Conservation (phyloP, 2,329 filamentous ascomycete species). For the Fusarium pseudocircinatum region DNA sequence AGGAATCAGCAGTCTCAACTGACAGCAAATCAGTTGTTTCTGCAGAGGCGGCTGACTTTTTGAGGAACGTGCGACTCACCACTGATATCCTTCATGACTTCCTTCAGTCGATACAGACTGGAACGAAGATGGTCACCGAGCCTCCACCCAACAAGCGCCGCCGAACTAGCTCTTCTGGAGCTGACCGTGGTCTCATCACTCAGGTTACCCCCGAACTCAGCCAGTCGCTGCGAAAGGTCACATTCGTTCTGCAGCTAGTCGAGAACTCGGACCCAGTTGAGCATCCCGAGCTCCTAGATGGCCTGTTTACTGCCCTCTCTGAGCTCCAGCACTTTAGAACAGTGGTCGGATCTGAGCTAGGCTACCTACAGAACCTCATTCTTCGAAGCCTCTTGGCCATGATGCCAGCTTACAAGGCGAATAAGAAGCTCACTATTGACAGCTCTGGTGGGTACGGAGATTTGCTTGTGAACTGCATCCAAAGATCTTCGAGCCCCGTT, state of each 20-base stretch:
- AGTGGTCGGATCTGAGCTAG: slow-evolving; percentile 84
- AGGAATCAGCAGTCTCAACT: slow-evolving; percentile 51
- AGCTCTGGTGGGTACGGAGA: slow-evolving; percentile 85
- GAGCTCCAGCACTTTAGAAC: slow-evolving; percentile 87
- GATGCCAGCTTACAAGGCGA: slow-evolving; percentile 77
- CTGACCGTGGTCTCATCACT: slow-evolving; percentile 66
- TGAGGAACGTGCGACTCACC: slow-evolving; percentile 78
- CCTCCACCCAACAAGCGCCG: slow-evolving; percentile 81
- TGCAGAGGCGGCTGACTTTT: slow-evolving; percentile 74
- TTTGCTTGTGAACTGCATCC: slow-evolving; percentile 91
- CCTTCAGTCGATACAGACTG: slow-evolving; percentile 76
- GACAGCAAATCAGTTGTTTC: slow-evolving; percentile 53
- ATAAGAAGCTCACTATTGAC: slow-evolving; percentile 73
- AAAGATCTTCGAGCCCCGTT: slow-evolving; percentile 89
- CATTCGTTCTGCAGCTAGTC: slow-evolving; percentile 87
- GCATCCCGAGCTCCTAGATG: slow-evolving; percentile 79
- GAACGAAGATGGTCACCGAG: slow-evolving; percentile 76
- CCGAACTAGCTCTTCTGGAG: slow-evolving; percentile 78
- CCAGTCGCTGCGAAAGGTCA: slow-evolving; percentile 77
- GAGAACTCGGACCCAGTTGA: slow-evolving; percentile 80
- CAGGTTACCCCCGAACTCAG: slow-evolving; percentile 73
- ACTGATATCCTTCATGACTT: slow-evolving; percentile 77
- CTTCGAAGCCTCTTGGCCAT: slow-evolving; percentile 85
- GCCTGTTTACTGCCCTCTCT: slow-evolving; percentile 84
- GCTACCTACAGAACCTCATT: slow-evolving; percentile 88